These are phyloP conservation scores for Suhomyces kilbournensis DNA, from an alignment of 805 yeast genomes.

Conservation along the genomic window DNA sequence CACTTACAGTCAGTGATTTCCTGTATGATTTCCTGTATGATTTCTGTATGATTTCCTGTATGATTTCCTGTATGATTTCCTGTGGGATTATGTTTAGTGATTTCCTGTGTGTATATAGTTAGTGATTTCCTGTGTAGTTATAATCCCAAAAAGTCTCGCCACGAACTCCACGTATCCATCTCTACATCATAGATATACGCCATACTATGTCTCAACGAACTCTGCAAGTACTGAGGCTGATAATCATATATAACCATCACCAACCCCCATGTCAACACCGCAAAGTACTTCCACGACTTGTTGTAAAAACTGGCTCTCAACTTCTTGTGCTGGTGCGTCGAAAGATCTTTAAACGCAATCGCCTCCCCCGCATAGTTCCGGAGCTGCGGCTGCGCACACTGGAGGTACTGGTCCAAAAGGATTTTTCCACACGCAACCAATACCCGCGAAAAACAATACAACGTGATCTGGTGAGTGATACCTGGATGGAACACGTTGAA, in stretches of 20 bases:
- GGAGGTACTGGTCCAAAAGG: constrained; percentile 37
- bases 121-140: too few relatives aligned
- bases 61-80: too few relatives aligned
- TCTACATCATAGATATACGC: constrained; percentile 66
- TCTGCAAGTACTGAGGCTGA: constrained; percentile 61
- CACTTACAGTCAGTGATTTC: too few relatives aligned
- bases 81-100: too few relatives aligned
- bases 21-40: too few relatives aligned
- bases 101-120: too few relatives aligned
- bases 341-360: constrained; percentile 26
- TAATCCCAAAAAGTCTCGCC: constrained; percentile 43
- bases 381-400: constrained; percentile 34
- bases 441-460: constrained; percentile 70
- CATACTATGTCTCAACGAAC: constrained; percentile 64
- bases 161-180: constrained; percentile 46
- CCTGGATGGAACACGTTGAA: constrained; percentile 44
- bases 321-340: constrained; percentile 30
- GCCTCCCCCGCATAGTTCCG: constrained; percentile 14
- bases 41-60: too few relatives aligned
- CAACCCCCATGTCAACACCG: constrained; percentile 67
- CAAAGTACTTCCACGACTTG: constrained; percentile 53
- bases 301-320: constrained; percentile 21
- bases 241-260: constrained; percentile 68
- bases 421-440: constrained; percentile 59
- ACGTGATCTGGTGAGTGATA: constrained; percentile 70